A percentile compares a stretch with the other conserved stretches of the same genome.
Conservation (phyloP, 805 yeast species). For the Lipomyces sp. region DNA sequence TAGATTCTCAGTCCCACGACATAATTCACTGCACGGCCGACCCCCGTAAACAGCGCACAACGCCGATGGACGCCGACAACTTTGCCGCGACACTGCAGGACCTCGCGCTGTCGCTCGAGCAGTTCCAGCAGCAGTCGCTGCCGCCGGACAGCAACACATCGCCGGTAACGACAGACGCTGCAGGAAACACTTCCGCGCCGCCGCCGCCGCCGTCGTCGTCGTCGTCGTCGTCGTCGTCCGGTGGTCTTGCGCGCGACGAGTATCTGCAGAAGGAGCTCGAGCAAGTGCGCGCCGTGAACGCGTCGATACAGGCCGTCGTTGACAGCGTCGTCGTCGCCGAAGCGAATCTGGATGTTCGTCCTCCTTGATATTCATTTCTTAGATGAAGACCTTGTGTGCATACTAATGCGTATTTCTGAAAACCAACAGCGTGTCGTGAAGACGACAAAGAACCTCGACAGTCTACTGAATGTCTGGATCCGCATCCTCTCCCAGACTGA, state of each 20-base stretch:
- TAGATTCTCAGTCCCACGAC: too few relatives aligned
- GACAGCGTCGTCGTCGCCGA: conserved; percentile 19
- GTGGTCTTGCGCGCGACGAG: conserved; percentile 10
- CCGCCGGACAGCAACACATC: neutral
- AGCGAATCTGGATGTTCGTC: conserved; percentile 22
- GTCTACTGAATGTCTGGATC: conserved; percentile 35
- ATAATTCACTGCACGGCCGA: too few relatives aligned
- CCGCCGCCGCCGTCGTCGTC: neutral
- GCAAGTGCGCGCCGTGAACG: conserved; percentile 22
- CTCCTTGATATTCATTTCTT: neutral
- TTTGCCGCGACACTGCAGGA: conserved; percentile 12
- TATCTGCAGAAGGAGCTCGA: conserved; percentile 13
- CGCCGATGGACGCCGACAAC: conserved; percentile 12
- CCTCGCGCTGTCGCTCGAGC: conserved; percentile 11
- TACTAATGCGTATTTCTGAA: neutral
- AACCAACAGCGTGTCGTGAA: conserved; percentile 18
- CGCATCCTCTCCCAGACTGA: conserved; percentile 36
- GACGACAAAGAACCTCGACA: conserved; percentile 33
- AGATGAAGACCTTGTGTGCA: too few relatives aligned
- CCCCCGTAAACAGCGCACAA: too few relatives aligned
- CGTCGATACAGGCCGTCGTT: conserved; percentile 17
- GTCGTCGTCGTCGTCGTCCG: neutral
- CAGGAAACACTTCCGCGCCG: neutral
- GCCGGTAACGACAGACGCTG: neutral
- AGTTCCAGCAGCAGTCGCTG: conserved; percentile 7